Percentiles rank a stretch among this genome's conserved stretches.
phyloP scores from a whole-genome alignment of 768 basidiomycete genomes.

The Termitomyces heimii region DNA sequence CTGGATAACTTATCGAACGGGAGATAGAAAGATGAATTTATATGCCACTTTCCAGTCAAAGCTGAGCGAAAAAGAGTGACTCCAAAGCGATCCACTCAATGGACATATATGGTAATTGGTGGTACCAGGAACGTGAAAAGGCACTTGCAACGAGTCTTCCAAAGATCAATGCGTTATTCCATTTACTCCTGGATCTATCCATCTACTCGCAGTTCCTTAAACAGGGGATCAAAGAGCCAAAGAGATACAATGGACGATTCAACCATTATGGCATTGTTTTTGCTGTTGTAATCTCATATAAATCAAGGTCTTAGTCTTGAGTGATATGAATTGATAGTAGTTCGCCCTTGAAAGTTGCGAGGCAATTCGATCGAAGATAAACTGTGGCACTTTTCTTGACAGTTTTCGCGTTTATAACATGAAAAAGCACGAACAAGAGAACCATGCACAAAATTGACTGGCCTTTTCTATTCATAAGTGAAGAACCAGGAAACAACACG shows the following conservation, averaged over 20 bases:
- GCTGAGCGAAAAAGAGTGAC: background rate
- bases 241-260: background rate
- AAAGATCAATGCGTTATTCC: background rate
- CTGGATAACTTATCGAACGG: background rate
- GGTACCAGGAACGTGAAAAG: background rate
- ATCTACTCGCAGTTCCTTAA: background rate
- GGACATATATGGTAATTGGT: background rate
- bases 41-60: constrained; percentile 1
- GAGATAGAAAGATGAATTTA: background rate
- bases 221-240: background rate
- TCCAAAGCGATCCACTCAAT: background rate
- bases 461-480: background rate
- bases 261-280: background rate
- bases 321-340: background rate
- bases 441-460: background rate
- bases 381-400: background rate
- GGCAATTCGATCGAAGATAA: background rate
- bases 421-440: background rate
- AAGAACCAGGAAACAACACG: background rate
- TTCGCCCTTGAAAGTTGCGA: background rate
- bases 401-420: background rate
- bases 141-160: background rate
- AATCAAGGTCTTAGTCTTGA: background rate
- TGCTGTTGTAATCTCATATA: background rate
- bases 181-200: background rate